phyloP scores from a whole-genome alignment of 2,329 filamentous ascomycete species.

The Fusarium sp. region DNA sequence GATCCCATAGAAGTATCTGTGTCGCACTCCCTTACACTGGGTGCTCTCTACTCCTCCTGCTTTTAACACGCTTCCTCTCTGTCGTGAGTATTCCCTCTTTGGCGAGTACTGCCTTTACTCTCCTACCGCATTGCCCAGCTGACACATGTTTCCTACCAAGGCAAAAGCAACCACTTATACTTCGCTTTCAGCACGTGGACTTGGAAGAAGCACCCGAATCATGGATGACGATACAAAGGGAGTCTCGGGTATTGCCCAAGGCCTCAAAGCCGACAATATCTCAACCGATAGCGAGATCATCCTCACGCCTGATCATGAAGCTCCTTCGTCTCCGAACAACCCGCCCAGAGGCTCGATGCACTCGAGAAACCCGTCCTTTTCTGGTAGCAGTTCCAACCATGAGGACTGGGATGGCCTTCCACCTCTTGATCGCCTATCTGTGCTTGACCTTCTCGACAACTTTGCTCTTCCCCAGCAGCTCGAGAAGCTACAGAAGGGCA shows the following conservation, averaged over 20 bases:
- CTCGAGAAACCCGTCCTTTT: conserved; percentile 82
- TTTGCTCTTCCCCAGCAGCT: conserved; percentile 88
- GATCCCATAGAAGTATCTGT: conserved; percentile 19
- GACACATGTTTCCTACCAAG: neutral
- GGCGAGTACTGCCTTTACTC: neutral
- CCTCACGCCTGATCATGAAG: conserved; percentile 51
- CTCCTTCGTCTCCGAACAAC: conserved; percentile 50
- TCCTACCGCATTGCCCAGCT: neutral
- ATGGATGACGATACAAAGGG: conserved; percentile 42
- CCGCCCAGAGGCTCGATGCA: conserved; percentile 63
- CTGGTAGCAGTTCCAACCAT: conserved; percentile 84
- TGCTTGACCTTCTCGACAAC: conserved; percentile 95
- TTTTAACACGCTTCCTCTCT: neutral
- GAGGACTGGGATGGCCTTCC: conserved; percentile 89
- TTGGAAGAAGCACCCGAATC: neutral
- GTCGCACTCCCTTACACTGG: conserved; percentile 8
- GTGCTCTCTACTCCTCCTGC: neutral
- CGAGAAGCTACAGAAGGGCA: conserved; percentile 85
- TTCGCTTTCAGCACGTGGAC: conserved; percentile 1
- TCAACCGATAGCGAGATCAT: conserved; percentile 49
- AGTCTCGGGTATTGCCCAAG: conserved; percentile 19
- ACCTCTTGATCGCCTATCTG: conserved; percentile 85
- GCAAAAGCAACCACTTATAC: neutral
- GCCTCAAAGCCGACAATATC: conserved; percentile 37
- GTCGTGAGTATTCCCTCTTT: neutral